These are phyloP conservation scores for Phytopythium oedochilum DNA, from an alignment of 352 stramenopile species.

Conservation along the genomic window DNA sequence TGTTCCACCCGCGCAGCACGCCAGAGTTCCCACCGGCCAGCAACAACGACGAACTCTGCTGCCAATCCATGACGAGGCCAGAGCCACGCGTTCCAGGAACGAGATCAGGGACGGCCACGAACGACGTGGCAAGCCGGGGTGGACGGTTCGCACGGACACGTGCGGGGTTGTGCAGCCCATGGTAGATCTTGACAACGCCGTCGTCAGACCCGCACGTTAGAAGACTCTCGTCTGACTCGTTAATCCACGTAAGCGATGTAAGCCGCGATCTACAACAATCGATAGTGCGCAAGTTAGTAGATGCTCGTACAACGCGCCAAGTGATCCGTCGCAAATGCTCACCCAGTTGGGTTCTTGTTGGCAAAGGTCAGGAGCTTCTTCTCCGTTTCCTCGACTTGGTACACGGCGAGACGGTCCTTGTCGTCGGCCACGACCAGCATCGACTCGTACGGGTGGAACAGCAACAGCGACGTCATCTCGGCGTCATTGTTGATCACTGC, in stretches of 20 bases:
- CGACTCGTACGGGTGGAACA: constrained; percentile 95
- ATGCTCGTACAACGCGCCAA: not conserved
- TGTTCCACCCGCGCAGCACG: constrained; percentile 93
- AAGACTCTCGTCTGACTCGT: constrained; percentile 91
- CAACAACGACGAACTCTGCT: constrained; percentile 88
- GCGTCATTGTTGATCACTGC: constrained; percentile 90
- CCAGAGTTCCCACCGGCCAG: constrained; percentile 92
- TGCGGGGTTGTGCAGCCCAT: constrained; percentile 63
- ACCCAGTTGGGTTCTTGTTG: constrained; percentile 83
- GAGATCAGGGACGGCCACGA: constrained; percentile 92
- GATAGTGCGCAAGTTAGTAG: constrained; percentile 9
- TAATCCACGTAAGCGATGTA: constrained; percentile 96
- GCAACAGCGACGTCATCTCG: constrained; percentile 94
- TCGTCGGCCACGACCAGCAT: constrained; percentile 95
- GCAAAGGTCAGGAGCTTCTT: constrained; percentile 76
- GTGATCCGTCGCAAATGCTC: constrained; percentile 11
- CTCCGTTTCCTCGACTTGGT: constrained; percentile 92
- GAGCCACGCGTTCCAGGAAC: constrained; percentile 86
- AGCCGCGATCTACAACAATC: constrained; percentile 65
- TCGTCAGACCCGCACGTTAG: constrained; percentile 96
- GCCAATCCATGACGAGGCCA: constrained; percentile 96
- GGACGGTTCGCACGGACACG: constrained; percentile 13
- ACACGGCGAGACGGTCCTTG: constrained; percentile 92
- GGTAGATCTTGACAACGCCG: constrained; percentile 95
- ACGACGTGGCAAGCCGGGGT: constrained; percentile 89